These are phyloP conservation scores for Acer negundo DNA, from an alignment of 345 rosid genomes.

Conservation along the genomic window DNA sequence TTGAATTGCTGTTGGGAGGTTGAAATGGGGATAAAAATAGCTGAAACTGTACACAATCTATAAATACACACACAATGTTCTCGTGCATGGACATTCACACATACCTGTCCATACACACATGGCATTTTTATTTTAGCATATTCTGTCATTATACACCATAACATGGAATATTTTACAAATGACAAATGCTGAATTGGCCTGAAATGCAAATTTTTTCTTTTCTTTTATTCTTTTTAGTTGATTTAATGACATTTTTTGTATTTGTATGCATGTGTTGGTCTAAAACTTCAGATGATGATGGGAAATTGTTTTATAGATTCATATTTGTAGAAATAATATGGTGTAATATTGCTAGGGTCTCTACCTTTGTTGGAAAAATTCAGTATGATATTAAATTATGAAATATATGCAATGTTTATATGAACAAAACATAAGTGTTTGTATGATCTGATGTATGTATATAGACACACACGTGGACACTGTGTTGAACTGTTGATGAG, in stretches of 20 bases:
- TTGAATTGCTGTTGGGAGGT: neutral
- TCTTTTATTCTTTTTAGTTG: neutral
- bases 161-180: neutral
- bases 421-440: neutral
- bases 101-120: neutral
- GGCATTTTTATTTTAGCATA: neutral
- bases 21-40: neutral
- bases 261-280: neutral
- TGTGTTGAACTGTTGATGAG: neutral
- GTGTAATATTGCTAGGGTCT: neutral
- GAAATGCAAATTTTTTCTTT: neutral
- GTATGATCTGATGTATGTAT: neutral
- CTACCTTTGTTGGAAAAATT: too few relatives aligned
- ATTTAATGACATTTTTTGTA: neutral
- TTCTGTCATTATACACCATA: neutral
- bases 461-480: neutral
- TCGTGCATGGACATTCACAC: neutral
- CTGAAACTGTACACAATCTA: neutral
- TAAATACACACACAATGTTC: neutral
- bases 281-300: neutral
- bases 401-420: neutral
- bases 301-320: neutral
- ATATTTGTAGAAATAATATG: neutral
- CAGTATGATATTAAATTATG: neutral
- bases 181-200: neutral